Conservation (phyloP, 1,284 basidiomycete species). For the Ceratobasidium theobromae region DNA sequence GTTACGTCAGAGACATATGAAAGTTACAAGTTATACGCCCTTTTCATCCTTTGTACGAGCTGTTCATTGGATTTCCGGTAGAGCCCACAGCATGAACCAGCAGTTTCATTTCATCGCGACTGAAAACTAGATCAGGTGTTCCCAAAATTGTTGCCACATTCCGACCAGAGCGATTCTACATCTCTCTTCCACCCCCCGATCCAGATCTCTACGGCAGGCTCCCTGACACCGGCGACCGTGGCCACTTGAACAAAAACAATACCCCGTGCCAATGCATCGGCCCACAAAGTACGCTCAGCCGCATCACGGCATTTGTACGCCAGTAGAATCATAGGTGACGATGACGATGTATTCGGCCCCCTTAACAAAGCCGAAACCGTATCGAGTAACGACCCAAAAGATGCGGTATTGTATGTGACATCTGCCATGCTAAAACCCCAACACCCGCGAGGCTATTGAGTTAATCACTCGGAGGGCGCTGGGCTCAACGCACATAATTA, state of each 20-base stretch:
- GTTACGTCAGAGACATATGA: no score
- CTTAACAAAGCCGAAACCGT: constrained; percentile 55
- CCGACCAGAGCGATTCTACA: constrained; percentile 2
- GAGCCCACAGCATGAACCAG: no score
- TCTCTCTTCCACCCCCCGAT: constrained; percentile 42
- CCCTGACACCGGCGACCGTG: constrained; percentile 56
- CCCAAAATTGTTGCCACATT: not conserved
- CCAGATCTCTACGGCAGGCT: constrained; percentile 73
- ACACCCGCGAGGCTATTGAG: no score
- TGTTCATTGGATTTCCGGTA: no score
- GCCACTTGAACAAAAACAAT: constrained; percentile 59
- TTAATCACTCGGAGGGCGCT: no score
- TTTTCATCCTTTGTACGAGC: no score
- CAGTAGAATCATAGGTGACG: constrained; percentile 54
- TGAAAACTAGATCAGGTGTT: not conserved
- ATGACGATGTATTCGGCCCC: constrained; percentile 30
- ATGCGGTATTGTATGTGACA: constrained; percentile 84
- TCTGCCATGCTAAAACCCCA: constrained; percentile 81
- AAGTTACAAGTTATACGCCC: no score
- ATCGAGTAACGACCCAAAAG: constrained; percentile 67
- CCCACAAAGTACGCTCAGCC: constrained; percentile 73
- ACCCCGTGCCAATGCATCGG: constrained; percentile 51
- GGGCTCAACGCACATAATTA: constrained; percentile 35
- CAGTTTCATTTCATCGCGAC: not conserved
- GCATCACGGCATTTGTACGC: constrained; percentile 83